Base-by-base conservation (phyloP, 1,284 basidiomycete species). In the Ustilago bromivora region DNA sequence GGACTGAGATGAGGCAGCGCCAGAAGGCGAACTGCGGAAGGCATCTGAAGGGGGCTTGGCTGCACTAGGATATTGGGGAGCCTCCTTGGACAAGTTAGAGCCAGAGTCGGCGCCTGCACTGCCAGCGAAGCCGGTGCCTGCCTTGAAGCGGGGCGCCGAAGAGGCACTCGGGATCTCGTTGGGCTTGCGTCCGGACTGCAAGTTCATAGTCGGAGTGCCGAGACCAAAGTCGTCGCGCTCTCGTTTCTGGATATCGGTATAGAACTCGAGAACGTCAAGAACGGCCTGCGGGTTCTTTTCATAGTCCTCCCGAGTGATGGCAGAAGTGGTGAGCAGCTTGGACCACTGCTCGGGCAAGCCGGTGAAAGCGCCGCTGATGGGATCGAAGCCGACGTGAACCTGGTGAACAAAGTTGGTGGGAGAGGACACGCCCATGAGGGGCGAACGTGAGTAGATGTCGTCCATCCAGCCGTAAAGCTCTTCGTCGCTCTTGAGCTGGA, bases 341-440 rank as follows among this genome's bases (percentile, higher is more conserved):
- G 91, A 94, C 96, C 96, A 99, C 89, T 96, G 94, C 61, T 98
- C 95, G 3, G 96, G 96, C 83, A 99, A 90, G 61, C 96, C 96
- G 7, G 95, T 98, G 87, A 98, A 98, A 8, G 92, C 94, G 15
- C 96, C 96, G 43, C 93, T 93, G 54, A 94, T 89, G 0, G 95
- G 94, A 87, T 99, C 96, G 82, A 97, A 98, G 7, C 96, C 96
- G 71, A 99, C 96, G 87, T 99, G 96, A 3, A 98, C 95, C 86
- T 97, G 94, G 88, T 98, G 96, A 0, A 97, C 94, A 85, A 98
- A 98, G 87, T 99, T 96, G 17, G 95, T 98, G 0, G 96, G 96
- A 78, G 93, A 92, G 83, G 92, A 93, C 28, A 96, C 94, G 43
- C 95, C 95, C 91, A 95, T 94, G 55, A 96, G 89, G 0, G 96